Evolutionary conservation across 2,329 filamentous ascomycete genomes (phyloP), one percentile per base, ranked within the genome.

Genomic region (Ampelomyces quisqualis): DNA sequence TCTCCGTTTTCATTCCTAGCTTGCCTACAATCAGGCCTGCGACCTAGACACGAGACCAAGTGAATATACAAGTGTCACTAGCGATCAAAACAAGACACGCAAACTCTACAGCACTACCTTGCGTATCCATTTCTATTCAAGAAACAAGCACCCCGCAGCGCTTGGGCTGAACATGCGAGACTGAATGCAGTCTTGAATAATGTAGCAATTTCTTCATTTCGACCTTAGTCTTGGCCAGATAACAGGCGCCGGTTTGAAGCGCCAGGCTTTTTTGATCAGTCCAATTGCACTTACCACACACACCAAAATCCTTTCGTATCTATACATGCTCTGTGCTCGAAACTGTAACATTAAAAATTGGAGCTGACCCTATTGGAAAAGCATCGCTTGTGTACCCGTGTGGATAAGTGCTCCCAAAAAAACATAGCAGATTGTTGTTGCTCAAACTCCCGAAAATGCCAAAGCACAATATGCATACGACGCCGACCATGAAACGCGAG

Each of bases 131-230:
- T 23, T 23, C 6, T 17, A 8, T 14, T 15, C 27, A 30, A 30
- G 9, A n/a, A n/a, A n/a, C n/a, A n/a, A n/a, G n/a, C n/a, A n/a
- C n/a, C n/a, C n/a, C n/a, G n/a, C n/a, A n/a, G n/a, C n/a, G n/a
- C n/a, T n/a, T n/a, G n/a, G n/a, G n/a, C n/a, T n/a, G n/a, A 26
- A 26, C 23, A 26, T 4, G 4, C 13, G 3, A 28, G 8, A 28
- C 6, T 4, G 8, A 4, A 5, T 13, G 3, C 26, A 14, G 3
- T 14, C 3, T 10, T 7, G 8, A 24, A 19, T 22, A 26, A 13
- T 38, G 21, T 29, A 38, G 31, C 35, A 38, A 38, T 38, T 38
- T 31, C 35, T 38, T 38, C 26, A 31, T 30, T 23, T 38, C 15
- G 22, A 18, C 13, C 26, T 28, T 28, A 11, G 15, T 28, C 26